Evolutionary conservation across 1,139 yeast genomes (phyloP).

Genomic region (Debaryomyces singareniensis): DNA sequence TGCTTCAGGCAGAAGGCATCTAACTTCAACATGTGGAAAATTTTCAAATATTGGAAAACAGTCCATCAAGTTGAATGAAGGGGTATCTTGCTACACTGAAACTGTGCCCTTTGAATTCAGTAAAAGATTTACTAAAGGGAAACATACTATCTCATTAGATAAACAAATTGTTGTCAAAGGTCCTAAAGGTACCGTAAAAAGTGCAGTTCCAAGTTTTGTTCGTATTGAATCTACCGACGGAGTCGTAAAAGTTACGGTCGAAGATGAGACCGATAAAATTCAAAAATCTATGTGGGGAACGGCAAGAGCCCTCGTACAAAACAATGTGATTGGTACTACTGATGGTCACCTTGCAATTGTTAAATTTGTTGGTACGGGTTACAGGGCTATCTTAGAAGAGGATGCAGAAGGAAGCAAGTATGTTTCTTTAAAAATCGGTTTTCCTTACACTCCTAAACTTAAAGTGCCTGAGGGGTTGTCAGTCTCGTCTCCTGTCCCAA

Average conservation of each 20-base stretch:
- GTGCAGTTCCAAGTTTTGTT: slow-evolving; percentile 72
- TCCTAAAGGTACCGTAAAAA: slow-evolving; percentile 64
- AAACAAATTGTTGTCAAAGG: slow-evolving; percentile 66
- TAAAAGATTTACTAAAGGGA: slow-evolving; percentile 65
- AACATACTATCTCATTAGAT: slow-evolving; percentile 51
- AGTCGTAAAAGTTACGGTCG: slow-evolving; percentile 48
- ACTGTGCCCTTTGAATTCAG: slow-evolving; percentile 37
- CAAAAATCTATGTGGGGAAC: slow-evolving; percentile 98
- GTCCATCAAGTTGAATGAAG: slow-evolving; percentile 28
- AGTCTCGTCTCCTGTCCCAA: slow-evolving; percentile 80
- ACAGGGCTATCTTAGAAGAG: slow-evolving; percentile 70
- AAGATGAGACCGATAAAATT: slow-evolving; percentile 49
- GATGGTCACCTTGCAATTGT: slow-evolving; percentile 89
- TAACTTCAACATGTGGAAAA: slow-evolving; percentile 18
- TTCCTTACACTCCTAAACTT: slow-evolving; percentile 59
- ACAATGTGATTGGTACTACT: slow-evolving; percentile 77
- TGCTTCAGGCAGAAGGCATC: no score
- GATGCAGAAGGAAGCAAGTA: slow-evolving; percentile 48
- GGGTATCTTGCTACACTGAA: slow-evolving; percentile 28
- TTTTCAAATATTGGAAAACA: slow-evolving; percentile 38
- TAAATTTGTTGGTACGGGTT: slow-evolving; percentile 95
- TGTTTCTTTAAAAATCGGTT: slow-evolving; percentile 75
- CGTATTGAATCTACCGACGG: slow-evolving; percentile 27
- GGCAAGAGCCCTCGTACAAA: slow-evolving; percentile 68
- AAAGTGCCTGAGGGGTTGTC: slow-evolving; percentile 73